Percentiles rank a stretch among this genome's conserved stretches.
Evolutionary conservation across 148 eudicot species (phyloP).

Genomic region (Fagopyrum tataricum): DNA sequence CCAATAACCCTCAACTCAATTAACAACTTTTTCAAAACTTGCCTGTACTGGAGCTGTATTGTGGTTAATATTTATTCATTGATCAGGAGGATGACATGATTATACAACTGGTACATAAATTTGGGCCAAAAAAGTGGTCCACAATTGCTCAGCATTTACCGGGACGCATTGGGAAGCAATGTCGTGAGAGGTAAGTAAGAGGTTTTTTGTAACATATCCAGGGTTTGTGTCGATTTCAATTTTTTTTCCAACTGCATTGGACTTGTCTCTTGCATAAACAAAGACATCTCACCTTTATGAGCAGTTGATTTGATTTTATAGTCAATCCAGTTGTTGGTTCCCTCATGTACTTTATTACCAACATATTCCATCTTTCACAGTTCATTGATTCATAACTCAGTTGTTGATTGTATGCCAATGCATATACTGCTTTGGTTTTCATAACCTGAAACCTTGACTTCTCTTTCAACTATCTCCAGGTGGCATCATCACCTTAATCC

Average conservation of each 20-base stretch:
- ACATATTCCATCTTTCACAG: neutral
- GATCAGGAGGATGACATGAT: constrained; percentile 81
- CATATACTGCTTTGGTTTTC: neutral
- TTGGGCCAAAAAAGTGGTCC: constrained; percentile 95
- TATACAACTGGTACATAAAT: constrained; percentile 63
- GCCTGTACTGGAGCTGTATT: neutral
- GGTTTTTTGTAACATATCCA: neutral
- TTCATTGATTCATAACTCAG: neutral
- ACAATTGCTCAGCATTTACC: constrained; percentile 85
- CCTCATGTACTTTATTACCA: neutral
- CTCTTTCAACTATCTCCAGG: constrained; percentile 31
- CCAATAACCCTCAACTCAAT: neutral
- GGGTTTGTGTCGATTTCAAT: neutral
- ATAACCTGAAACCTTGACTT: neutral
- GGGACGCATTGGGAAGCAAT: constrained; percentile 96
- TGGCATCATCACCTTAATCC: constrained; percentile 99
- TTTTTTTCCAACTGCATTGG: neutral
- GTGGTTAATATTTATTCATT: neutral
- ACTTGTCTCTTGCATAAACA: neutral
- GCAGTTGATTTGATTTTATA: neutral
- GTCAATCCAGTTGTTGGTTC: neutral
- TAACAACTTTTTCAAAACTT: neutral
- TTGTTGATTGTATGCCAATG: neutral
- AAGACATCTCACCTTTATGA: neutral
- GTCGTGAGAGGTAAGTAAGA: constrained; percentile 73